A percentile compares a stretch with the other conserved stretches of the same genome.
phyloP scores from a whole-genome alignment of 1,284 basidiomycete species.

The Vanrija humicola region DNA sequence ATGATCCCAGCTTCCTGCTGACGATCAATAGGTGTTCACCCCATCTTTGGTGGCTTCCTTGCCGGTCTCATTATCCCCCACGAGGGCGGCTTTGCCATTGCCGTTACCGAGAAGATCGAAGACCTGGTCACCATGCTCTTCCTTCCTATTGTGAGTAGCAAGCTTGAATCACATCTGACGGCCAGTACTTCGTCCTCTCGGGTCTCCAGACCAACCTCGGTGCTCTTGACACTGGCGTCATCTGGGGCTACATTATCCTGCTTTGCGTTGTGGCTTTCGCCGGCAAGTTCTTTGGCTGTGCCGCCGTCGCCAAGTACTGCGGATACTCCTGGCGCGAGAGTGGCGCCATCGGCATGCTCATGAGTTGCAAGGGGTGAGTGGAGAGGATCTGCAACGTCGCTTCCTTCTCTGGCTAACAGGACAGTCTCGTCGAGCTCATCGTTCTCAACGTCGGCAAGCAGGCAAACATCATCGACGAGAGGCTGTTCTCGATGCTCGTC shows the following conservation, averaged over 20 bases:
- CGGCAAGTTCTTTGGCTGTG: constrained; percentile 71
- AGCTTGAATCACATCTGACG: neutral
- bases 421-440: constrained; percentile 71
- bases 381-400: no score
- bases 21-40: constrained; percentile 58
- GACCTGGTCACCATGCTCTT: constrained; percentile 65
- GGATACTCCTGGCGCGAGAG: constrained; percentile 76
- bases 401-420: constrained; percentile 28
- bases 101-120: constrained; percentile 71
- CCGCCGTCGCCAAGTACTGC: constrained; percentile 58
- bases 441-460: constrained; percentile 85
- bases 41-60: constrained; percentile 76
- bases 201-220: constrained; percentile 81
- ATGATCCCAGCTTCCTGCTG: neutral
- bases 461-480: constrained; percentile 69
- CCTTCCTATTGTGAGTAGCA: constrained; percentile 66
- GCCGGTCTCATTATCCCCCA: constrained; percentile 85
- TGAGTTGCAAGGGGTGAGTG: constrained; percentile 86
- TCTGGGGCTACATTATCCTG: constrained; percentile 82
- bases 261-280: constrained; percentile 76
- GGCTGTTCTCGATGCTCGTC: constrained; percentile 79
- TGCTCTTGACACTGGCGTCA: constrained; percentile 63
- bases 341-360: constrained; percentile 79
- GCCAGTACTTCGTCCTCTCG: constrained; percentile 74
- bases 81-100: constrained; percentile 76